Conservation (phyloP, 129 eudicot genomes). For the Rutidosis leptorrhynchoides region DNA sequence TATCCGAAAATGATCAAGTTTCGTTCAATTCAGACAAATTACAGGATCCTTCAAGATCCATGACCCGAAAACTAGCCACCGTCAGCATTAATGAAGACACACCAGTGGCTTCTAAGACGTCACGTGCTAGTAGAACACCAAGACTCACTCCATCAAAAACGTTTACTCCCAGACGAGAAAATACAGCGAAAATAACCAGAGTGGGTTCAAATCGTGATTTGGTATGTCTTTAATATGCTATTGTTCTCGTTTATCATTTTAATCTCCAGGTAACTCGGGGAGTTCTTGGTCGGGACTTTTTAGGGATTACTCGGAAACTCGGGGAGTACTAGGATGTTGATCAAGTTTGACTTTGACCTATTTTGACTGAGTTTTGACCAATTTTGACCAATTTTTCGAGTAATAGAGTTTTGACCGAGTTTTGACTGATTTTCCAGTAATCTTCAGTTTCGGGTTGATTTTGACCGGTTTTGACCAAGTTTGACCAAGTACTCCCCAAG, state of each 20-base stretch:
- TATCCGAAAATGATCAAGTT: slow-evolving; percentile 68
- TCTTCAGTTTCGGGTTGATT: too few relatives aligned
- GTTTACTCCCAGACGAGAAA: slow-evolving; percentile 45
- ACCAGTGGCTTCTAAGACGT: slow-evolving; percentile 38
- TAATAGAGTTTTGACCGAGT: too few relatives aligned
- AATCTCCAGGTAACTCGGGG: slow-evolving; percentile 14
- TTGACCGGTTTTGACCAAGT: too few relatives aligned
- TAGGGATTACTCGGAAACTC: too few relatives aligned
- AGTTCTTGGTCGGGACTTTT: too few relatives aligned
- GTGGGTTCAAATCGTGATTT: slow-evolving; percentile 46
- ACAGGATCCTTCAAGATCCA: slow-evolving; percentile 37
- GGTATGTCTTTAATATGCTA: slow-evolving; percentile 42
- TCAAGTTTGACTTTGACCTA: too few relatives aligned
- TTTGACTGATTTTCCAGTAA: too few relatives aligned
- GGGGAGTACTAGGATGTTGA: too few relatives aligned
- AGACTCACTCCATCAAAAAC: slow-evolving; percentile 42
- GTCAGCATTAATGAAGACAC: slow-evolving; percentile 43
- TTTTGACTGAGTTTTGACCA: too few relatives aligned
- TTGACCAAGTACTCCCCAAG: too few relatives aligned
- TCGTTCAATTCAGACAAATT: slow-evolving; percentile 45
- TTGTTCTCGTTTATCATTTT: neutral
- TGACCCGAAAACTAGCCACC: slow-evolving; percentile 42
- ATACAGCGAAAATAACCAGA: slow-evolving; percentile 50
- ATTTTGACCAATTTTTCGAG: too few relatives aligned
- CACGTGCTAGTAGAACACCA: slow-evolving; percentile 41